Base-by-base conservation (phyloP, 495 filamentous ascomycete genomes). In the Lasiosphaeria miniovina region DNA sequence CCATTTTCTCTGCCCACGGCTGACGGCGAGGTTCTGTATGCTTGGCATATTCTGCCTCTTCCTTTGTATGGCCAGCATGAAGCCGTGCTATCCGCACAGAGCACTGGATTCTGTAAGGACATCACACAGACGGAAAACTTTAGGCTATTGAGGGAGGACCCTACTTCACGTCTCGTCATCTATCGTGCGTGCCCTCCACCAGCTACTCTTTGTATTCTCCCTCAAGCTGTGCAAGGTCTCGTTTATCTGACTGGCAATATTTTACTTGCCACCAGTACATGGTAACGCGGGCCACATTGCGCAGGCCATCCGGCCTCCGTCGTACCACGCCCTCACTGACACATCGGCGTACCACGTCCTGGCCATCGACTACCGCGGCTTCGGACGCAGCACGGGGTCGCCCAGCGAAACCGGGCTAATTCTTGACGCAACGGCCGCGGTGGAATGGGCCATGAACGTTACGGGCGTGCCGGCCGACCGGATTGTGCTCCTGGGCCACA, bases 281-380 rank as follows among this genome's bases (percentile, higher is more conserved):
- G 77, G 80, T 49, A 87, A 88, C 63, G 84, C 79, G 4, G 88
- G 86, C 2, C 87, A 86, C 52, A 75, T 91, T 9, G 84, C 83
- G 12, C 86, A 87, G 61, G 81, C 80, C 17, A 76, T 82, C 64
- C 78, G 87, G 48, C 80, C 85, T 9, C 76, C 80, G 1, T 82
- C 82, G 59, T 90, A 88, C 68, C 86, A 85, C 49, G 76, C 82
- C 36, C 68, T 89, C 9, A 83, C 85, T 4, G 78, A 82, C 49
- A 82, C 82, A 0, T 77, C 82, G 12, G 75, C 75, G 9, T 77
- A 78, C 41, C 86, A 90, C 57, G 77, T 89, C 34, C 65, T 90
- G 0, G 76, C 85, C 32, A 80, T 96, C 57, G 91, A 96, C 77
- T 97, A 97, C 74, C 88, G 94, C 34, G 94, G 94, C 34, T 97